Percentiles rank a stretch among this genome's conserved stretches.
Evolutionary conservation across 352 stramenopile species (phyloP).

Genomic region (Globisporangium cylindrosporum): DNA sequence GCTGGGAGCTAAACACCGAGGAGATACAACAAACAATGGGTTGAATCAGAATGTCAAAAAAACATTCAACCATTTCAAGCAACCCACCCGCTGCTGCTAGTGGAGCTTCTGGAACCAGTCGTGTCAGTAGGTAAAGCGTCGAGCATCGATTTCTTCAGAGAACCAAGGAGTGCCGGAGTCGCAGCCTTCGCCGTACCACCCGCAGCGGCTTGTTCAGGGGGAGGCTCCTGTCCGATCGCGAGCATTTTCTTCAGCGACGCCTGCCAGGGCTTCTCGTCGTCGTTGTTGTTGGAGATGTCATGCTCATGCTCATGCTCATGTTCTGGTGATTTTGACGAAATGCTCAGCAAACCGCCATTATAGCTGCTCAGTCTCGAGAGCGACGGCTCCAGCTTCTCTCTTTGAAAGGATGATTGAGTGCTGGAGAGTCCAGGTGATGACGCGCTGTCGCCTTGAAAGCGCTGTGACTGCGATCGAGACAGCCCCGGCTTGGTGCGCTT

Average conservation of each 20-base stretch:
- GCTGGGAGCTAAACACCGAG: not conserved
- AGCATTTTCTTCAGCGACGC: conserved; percentile 57
- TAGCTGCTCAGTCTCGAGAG: not conserved
- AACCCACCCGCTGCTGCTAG: not conserved
- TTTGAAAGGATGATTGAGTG: not conserved
- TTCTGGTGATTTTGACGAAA: not conserved
- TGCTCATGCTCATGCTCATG: not conserved
- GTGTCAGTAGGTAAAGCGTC: not conserved
- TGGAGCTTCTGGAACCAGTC: not conserved
- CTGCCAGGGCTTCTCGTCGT: conserved; percentile 43
- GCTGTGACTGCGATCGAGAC: conserved; percentile 39
- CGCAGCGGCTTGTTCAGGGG: not conserved
- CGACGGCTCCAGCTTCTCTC: not conserved
- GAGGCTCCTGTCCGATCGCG: conserved; percentile 30
- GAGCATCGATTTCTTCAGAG: conserved; percentile 5
- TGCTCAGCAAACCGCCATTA: not conserved
- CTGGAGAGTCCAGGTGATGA: not conserved
- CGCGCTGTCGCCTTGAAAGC: not conserved
- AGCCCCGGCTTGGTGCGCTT: conserved; percentile 26
- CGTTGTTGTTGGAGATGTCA: not conserved
- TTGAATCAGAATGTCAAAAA: not conserved
- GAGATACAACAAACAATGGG: not conserved
- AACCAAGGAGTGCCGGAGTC: not conserved
- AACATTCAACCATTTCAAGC: not conserved
- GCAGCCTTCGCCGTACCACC: not conserved